phyloP scores from a whole-genome alignment of 176 grass and related monocot species.

The Lolium rigidum region DNA sequence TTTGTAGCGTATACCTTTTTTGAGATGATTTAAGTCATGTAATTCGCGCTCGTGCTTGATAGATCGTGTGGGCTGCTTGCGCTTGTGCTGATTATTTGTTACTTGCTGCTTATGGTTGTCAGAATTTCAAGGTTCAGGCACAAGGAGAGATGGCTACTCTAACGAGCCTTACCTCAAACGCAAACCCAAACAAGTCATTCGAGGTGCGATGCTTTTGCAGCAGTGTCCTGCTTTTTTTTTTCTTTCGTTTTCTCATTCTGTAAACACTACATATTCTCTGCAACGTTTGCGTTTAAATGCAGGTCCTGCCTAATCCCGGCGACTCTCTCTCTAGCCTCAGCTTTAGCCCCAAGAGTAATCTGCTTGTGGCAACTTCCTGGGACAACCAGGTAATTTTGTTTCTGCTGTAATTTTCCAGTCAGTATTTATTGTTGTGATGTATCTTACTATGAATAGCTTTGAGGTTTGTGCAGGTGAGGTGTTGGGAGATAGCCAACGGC shows the following conservation, averaged over 20 bases:
- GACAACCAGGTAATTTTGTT: conserved; percentile 61
- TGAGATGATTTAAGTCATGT: conserved; percentile 5
- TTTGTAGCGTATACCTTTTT: not conserved
- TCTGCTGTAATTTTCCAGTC: not conserved
- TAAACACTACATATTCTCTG: not conserved
- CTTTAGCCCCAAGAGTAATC: conserved; percentile 71
- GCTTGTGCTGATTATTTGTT: not conserved
- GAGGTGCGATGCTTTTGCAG: conserved; percentile 41
- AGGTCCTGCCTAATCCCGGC: conserved; percentile 56
- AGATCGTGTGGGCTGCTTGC: not conserved
- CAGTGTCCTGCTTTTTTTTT: not conserved
- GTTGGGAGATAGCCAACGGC: conserved; percentile 90
- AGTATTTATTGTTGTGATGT: not conserved
- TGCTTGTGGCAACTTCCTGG: conserved; percentile 73
- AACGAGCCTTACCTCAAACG: conserved; percentile 43
- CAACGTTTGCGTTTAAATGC: conserved; percentile 12
- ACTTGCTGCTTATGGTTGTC: not conserved
- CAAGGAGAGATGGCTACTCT: conserved; percentile 55
- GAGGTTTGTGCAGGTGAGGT: conserved; percentile 69
- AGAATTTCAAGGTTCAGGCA: conserved; percentile 12
- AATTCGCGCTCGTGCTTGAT: not conserved
- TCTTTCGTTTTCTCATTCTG: not conserved
- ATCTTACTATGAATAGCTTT: conserved; percentile 3
- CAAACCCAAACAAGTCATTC: conserved; percentile 69
- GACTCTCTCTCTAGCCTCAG: conserved; percentile 71